Evolutionary conservation across 306 rosid genomes (phyloP), one percentile per base, ranked within the genome.

Genomic region (Corylus americana): DNA sequence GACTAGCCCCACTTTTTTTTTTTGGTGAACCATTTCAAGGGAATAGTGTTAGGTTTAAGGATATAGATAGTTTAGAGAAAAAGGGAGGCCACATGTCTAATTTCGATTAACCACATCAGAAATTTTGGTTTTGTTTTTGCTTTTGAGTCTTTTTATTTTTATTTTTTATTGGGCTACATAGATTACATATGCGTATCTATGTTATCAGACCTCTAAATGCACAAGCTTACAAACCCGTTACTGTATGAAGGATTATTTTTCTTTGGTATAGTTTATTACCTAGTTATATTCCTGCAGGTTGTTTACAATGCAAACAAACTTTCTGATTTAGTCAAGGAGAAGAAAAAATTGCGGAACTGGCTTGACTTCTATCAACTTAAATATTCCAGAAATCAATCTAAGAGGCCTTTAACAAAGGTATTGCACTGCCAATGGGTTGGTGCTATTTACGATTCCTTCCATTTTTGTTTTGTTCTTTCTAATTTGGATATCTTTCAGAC

Each of bases 271-370:
- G 57, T 64, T 73, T n/a, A 80, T 85, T 48, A 67, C 71, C 75
- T 71, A 49, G 70, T 6, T 54, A 73, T 80, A 71, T 74, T 73
- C 11, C 48, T 84, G 83, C 96, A 95, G 99, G 92, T 90, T 55
- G 93, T 95, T 83, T 90, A 90, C 75, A 55, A 95, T 87, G 97
- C 99, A 66, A 95, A 82, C 77, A 89, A 90, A 70, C 97, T 93
- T 79, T 92, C 98, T 47, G 47, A 77, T 74, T 85, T 92, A 73
- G 97, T 92, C 55, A 66, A 92, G 70, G 85, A 91, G 90, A 93
- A 90, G 94, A 91, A 90, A 80, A 95, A 85, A 70, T 49, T 22
- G 67, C 90, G 84, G 88, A 95, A 95, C 83, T 93, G 99, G 99
- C 98, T 93, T 48, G 98, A 93, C 83, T 92, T 81, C 86, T 91